These are phyloP conservation scores for Ceratopteris richardii DNA, from an alignment of 75 land plant species.

Conservation along the genomic window DNA sequence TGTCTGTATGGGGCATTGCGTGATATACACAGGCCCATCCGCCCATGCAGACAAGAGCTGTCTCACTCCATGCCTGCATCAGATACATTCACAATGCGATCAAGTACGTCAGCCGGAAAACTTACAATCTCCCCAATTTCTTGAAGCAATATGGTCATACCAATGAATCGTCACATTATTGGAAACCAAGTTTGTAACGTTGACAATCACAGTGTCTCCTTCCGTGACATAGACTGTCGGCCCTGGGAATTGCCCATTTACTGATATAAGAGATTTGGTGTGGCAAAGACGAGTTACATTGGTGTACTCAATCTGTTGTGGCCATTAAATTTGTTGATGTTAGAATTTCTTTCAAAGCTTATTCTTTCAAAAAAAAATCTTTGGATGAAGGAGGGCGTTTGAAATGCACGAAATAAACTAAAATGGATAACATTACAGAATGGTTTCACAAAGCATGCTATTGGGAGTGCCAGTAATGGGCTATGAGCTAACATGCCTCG, in stretches of 20 bases:
- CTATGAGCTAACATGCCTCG: too few species aligned
- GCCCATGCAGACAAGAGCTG: conserved; percentile 44
- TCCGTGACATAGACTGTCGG: neutral
- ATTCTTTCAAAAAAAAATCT: too few species aligned
- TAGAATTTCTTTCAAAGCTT: too few species aligned
- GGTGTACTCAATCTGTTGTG: neutral
- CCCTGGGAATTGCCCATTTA: conserved; percentile 1
- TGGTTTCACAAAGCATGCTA: too few species aligned
- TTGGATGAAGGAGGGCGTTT: too few species aligned
- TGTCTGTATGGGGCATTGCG: conserved; percentile 57
- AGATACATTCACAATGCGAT: neutral
- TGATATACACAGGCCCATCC: conserved; percentile 54
- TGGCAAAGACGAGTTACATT: conserved; percentile 2
- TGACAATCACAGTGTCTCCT: neutral
- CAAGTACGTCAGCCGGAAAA: too few species aligned
- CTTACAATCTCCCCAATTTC: neutral
- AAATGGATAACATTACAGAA: too few species aligned
- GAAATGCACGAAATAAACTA: too few species aligned
- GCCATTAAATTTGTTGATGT: too few species aligned
- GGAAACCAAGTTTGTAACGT: neutral
- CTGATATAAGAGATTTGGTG: neutral
- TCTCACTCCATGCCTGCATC: conserved; percentile 49
- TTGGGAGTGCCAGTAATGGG: too few species aligned
- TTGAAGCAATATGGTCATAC: neutral
- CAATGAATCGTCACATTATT: neutral